Evolutionary conservation across 768 basidiomycete genomes (phyloP).

Genomic region (Mycena polygramma): DNA sequence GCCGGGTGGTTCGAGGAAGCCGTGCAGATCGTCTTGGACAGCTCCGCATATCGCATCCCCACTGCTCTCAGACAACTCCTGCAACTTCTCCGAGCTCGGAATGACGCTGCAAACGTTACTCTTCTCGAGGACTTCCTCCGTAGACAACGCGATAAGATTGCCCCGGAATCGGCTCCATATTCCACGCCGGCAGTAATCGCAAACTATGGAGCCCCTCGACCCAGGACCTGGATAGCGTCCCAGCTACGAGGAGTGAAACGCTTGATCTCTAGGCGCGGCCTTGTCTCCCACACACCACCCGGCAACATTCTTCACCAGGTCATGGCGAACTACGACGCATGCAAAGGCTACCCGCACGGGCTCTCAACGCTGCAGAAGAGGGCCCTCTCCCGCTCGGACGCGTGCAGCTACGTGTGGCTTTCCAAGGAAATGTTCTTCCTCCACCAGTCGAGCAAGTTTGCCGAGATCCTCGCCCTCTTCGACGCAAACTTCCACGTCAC

Average conservation of each 20-base stretch:
- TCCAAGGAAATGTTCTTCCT: conserved; percentile 37
- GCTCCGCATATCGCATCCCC: conserved; percentile 6
- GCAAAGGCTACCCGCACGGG: conserved; percentile 11
- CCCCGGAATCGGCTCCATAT: neutral
- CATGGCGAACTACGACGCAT: conserved; percentile 32
- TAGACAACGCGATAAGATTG: neutral
- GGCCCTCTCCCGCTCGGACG: conserved; percentile 28
- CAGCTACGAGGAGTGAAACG: conserved; percentile 23
- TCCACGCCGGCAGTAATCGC: conserved; percentile 26
- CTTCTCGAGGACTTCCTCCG: conserved; percentile 2
- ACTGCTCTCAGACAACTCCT: conserved; percentile 15
- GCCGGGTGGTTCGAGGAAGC: conserved; percentile 36
- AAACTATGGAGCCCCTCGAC: neutral
- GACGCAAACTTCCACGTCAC: conserved; percentile 21
- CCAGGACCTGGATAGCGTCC: conserved; percentile 18
- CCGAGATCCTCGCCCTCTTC: conserved; percentile 31
- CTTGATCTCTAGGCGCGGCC: conserved; percentile 11
- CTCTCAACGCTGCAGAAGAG: conserved; percentile 20
- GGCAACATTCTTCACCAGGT: conserved; percentile 22
- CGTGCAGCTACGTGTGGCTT: conserved; percentile 29
- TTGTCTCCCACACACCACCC: conserved; percentile 1
- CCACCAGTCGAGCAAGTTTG: conserved; percentile 16
- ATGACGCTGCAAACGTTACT: neutral
- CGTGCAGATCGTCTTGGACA: conserved; percentile 26
- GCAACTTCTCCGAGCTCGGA: conserved; percentile 11